Evolutionary conservation across 148 eudicot genomes (phyloP), one percentile per base, ranked within the genome.

Genomic region (Persicaria maculosa): DNA sequence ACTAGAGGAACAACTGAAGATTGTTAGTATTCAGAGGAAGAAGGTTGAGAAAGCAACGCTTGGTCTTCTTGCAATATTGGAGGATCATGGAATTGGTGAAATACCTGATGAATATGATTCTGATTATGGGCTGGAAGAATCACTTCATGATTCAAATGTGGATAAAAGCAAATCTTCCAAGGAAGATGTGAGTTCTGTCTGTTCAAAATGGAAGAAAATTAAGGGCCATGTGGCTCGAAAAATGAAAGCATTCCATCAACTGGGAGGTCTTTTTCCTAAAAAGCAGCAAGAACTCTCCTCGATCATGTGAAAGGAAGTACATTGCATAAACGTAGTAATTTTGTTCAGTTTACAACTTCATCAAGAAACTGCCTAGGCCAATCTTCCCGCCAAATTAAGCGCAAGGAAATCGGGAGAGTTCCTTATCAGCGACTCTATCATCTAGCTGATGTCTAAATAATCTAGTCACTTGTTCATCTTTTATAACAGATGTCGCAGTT

Each of bases 1-100:
- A 77, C 82, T 93, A 73, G 96, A 93, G 77, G 88, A 90, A n/a
- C 89, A 90, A 81, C 87, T 93, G 72, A 87, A 90, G 68, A 50
- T 76, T 76, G 96, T 86, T 36, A 80, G 86, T 74, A 84, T 90
- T 71, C 96, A 88, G 81, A 85, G 97, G 72, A 87, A 85, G 80
- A 88, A 78, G 81, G 93, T 96, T 50, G 98, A 93, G 79, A 93
- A 85, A 81, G 92, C 98, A 73, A 84, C 93, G 67, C 77, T 73
- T 17, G 87, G 87, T 78, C 87, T 90, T 78, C 89, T 86, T 72
- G 79, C 92, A 44, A 85, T 89, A 73, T 75, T 93, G 68, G 90
- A 88, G 77, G 83, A 77, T 79, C 81, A 77, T 77, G 93, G 92
- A 45, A 69, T 84, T 61, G 80, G 78, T 79, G 96, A 87, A 67